Evolutionary conservation across 1,284 basidiomycete species (phyloP), one percentile per base, ranked within the genome.

Genomic region (Termitomyces sp.): DNA sequence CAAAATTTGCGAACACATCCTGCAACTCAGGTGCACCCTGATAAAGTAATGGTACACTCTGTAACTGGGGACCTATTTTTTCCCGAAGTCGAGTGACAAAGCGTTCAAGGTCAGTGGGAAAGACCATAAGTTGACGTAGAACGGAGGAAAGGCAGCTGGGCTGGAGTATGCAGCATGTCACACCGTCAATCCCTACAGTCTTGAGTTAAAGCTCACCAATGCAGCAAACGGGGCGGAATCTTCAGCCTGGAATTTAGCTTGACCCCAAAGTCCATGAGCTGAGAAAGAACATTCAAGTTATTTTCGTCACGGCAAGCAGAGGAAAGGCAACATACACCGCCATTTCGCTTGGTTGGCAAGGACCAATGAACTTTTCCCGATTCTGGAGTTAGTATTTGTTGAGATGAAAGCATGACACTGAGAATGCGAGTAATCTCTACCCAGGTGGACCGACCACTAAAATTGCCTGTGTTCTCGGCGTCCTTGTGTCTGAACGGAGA

Each of bases 241-340:
- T 4, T 75, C 73, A 49, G 72, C 78, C 59, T 85, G 80, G 58
- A 88, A 88, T 66, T 86, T 87, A 3, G 85, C 84, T 59, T 87
- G 83, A 15, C 84, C 86, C 83, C 84, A 88, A 12, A 87, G 73
- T 2, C 86, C 86, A 59, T 86, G 83, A 15, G 82, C 84, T 86
- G 12, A 44, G 59, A 48, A 39, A 48, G 45, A 46, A 7, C 5
- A 15, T 50, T 13, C 36, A 38, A 44, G 30, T 33, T 53, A 5
- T 55, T 36, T 13, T 19, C 26, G 50, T n/a, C 36, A 39, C n/a
- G 28, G 24, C 54, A 53, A 42, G 12, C 52, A n/a, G 52, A 54
- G 39, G 26, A n/a, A 52, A 54, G 39, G 26, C 40, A 12, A 65
- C 77, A 62, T 63, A 84, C 83, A 76, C 70, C 84, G 69, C 85